Conservation (phyloP, 257 asterid genomes). For the Parsonsia alboflavescens region DNA sequence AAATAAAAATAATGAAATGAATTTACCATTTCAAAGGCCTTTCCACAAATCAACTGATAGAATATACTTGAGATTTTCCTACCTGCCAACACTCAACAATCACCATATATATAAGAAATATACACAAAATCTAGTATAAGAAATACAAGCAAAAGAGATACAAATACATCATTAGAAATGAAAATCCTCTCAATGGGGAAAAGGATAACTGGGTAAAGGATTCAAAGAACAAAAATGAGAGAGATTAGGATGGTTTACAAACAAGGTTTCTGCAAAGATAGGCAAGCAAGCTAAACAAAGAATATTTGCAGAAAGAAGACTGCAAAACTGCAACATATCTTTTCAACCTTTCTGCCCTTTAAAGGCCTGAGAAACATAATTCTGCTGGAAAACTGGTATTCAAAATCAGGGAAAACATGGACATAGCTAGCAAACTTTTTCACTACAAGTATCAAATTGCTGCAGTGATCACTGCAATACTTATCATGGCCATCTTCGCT, state of each 20-base stretch:
- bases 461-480: slow-evolving; percentile 23
- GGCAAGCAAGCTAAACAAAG: slow-evolving; percentile 25
- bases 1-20: no score
- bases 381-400: neutral
- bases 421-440: slow-evolving; percentile 28
- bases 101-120: no score
- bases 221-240: slow-evolving; percentile 1
- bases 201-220: neutral
- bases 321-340: neutral
- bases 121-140: neutral
- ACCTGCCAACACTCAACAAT: no score
- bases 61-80: no score
- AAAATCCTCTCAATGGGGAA: neutral
- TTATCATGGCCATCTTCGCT: slow-evolving; percentile 23
- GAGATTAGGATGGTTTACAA: slow-evolving; percentile 12
- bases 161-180: neutral
- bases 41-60: no score
- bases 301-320: slow-evolving; percentile 21
- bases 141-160: neutral
- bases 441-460: slow-evolving; percentile 28
- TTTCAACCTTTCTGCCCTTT: neutral
- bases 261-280: slow-evolving; percentile 10
- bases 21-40: no score
- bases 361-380: no score
- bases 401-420: slow-evolving; percentile 26